phyloP scores from a whole-genome alignment of 257 asterid genomes.

The Datura wrightii region DNA sequence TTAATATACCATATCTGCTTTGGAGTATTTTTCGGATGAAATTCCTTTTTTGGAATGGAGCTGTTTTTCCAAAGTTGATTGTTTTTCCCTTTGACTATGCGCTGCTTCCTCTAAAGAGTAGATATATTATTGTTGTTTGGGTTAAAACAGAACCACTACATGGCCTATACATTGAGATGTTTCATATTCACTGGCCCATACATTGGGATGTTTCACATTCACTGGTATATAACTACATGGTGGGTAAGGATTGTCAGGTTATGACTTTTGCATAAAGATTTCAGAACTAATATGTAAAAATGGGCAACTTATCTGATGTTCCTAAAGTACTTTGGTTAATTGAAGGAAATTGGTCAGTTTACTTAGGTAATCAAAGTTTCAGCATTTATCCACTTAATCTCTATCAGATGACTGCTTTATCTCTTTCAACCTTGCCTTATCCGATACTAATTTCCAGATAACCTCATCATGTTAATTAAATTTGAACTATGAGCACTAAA shows the following conservation, averaged over 20 bases:
- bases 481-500: not conserved
- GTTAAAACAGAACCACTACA: not conserved
- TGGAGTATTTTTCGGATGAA: not conserved
- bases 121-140: not conserved
- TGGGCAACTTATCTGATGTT: not conserved
- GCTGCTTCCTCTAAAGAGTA: not conserved
- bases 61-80: not conserved
- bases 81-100: not conserved
- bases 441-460: not conserved
- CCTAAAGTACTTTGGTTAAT: no score
- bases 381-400: not conserved
- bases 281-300: not conserved
- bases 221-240: not conserved
- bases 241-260: not conserved
- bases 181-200: not conserved
- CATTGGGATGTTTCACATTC: constrained; percentile 15
- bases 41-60: not conserved
- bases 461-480: not conserved
- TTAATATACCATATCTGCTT: not conserved
- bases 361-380: not conserved
- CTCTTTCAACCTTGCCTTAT: not conserved
- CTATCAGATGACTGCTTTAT: not conserved
- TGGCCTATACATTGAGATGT: not conserved
- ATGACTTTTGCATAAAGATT: constrained; percentile 13
- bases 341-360: not conserved